Evolutionary conservation across 1,284 basidiomycete species (phyloP), one percentile per base, ranked within the genome.

Genomic region (Sphagnurus paluster): DNA sequence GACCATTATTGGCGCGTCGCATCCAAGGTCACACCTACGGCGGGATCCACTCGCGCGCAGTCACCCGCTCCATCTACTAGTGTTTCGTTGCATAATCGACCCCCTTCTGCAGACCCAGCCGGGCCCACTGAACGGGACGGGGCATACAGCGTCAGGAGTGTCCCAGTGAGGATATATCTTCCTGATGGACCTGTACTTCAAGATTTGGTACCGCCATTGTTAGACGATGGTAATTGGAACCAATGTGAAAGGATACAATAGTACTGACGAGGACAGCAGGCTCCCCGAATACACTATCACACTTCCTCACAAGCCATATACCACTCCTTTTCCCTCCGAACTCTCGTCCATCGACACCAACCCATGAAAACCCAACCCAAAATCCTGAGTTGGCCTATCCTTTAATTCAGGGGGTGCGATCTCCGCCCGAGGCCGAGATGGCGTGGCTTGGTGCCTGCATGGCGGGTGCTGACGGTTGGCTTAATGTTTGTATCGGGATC

Each of bases 1-100:
- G 94, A 98, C 56, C 83, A 93, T 52, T 97, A 91, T 61, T 94
- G 91, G 84, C 81, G 89, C 32, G 89, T 98, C 54, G 93, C 93
- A 1, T 80, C 87, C 8, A 94, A 95, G 61, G 79, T 98, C 54
- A 82, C 87, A 42, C 80, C 84, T 14, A 79, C 82, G 11, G 79
- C 81, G 0, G 70, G 78, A 3, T 76, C 80, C n/a, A 64, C 71
- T 26, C 74, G 77, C 35, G 68, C 79, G 23, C 73, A 69, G 46
- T 82, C 84, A 2, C 71, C 78, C 5, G 67, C 71, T 13, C 73
- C 75, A 4, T 62, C 69, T 9, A 72, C 79, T 2, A 74, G 80
- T 3, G 67, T 69, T 10, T 77, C 79, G 2, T 62, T 80, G 61
- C 80, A 86, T 49, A 76, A 71, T 14, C 77, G 89, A 19, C 82